Conservation (phyloP, 805 yeast species). For the Metschnikowia sp. region DNA sequence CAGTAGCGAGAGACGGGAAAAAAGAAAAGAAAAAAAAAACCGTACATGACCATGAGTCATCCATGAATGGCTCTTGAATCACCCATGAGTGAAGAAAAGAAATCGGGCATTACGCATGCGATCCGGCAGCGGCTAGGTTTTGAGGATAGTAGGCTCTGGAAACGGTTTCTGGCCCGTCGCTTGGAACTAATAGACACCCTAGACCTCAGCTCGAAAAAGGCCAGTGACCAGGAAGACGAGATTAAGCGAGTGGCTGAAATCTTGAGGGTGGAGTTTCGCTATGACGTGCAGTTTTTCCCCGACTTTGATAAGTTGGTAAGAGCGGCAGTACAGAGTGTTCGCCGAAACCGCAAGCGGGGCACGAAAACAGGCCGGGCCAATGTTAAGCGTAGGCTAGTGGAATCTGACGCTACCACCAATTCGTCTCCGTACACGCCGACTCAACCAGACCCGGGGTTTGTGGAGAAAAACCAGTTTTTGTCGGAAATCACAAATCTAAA, state of each 20-base stretch:
- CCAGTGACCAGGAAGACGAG: conserved; percentile 87
- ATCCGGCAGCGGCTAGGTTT: conserved; percentile 67
- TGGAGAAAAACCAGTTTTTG: conserved; percentile 20
- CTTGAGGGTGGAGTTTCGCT: conserved; percentile 74
- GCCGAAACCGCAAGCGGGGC: conserved; percentile 80
- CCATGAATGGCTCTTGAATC: conserved; percentile 1
- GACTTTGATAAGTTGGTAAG: conserved; percentile 90
- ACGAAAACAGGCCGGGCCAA: conserved; percentile 26
- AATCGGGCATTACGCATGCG: conserved; percentile 52
- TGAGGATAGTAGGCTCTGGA: conserved; percentile 82
- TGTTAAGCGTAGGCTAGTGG: conserved; percentile 11
- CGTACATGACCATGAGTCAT: conserved; percentile 18
- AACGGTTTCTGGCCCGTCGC: conserved; percentile 83
- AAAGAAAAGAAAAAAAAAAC: conserved; percentile 1
- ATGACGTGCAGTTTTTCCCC: conserved; percentile 49
- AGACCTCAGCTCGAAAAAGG: conserved; percentile 64
- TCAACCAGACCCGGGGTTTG: not conserved
- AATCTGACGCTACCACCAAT: not conserved
- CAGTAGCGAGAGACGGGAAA: not conserved
- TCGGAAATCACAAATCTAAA: conserved; percentile 34
- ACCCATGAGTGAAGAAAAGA: conserved; percentile 24
- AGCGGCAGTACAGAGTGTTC: conserved; percentile 89
- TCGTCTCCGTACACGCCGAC: not conserved
- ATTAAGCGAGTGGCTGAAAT: conserved; percentile 76
- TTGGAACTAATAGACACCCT: conserved; percentile 82